Conservation (phyloP, 1,284 basidiomycete species). For the Abortiporus biennis region DNA sequence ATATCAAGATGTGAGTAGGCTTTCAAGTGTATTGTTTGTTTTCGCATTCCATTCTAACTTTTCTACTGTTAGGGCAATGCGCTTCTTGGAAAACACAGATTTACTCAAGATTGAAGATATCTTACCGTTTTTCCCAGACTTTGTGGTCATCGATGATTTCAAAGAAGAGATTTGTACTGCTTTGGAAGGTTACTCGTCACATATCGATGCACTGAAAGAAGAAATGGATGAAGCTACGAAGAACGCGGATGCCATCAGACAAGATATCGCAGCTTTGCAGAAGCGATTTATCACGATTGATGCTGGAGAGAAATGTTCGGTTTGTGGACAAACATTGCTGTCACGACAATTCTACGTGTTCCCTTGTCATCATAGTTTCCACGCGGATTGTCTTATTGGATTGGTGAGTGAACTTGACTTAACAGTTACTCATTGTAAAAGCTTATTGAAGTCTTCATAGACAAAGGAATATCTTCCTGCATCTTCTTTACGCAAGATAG, state of each 20-base stretch:
- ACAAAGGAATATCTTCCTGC: constrained; percentile 87
- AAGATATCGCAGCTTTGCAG: constrained; percentile 82
- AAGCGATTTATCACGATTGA: constrained; percentile 95
- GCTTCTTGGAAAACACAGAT: constrained; percentile 90
- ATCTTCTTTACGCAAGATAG: constrained; percentile 73
- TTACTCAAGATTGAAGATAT: constrained; percentile 98
- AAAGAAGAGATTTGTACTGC: constrained; percentile 98
- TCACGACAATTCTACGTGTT: constrained; percentile 97
- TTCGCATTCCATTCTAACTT: background rate
- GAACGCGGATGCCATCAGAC: constrained; percentile 90
- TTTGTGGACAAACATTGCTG: constrained; percentile 72
- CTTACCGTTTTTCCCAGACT: constrained; percentile 98
- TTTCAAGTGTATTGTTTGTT: constrained; percentile 8
- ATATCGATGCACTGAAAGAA: constrained; percentile 85
- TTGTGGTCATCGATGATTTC: constrained; percentile 99
- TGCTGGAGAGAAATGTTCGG: constrained; percentile 79
- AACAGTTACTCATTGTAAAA: constrained; percentile 1
- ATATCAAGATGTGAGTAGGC: constrained; percentile 85
- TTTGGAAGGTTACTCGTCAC: constrained; percentile 88
- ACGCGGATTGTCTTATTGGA: constrained; percentile 90
- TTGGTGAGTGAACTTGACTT: constrained; percentile 60
- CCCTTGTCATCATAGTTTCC: constrained; percentile 95
- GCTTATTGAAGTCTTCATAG: constrained; percentile 34
- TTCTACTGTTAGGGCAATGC: constrained; percentile 77
- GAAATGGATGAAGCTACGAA: constrained; percentile 97